These are phyloP conservation scores for Cercospora sesami DNA, from an alignment of 2,329 filamentous ascomycete species.

Conservation along the genomic window DNA sequence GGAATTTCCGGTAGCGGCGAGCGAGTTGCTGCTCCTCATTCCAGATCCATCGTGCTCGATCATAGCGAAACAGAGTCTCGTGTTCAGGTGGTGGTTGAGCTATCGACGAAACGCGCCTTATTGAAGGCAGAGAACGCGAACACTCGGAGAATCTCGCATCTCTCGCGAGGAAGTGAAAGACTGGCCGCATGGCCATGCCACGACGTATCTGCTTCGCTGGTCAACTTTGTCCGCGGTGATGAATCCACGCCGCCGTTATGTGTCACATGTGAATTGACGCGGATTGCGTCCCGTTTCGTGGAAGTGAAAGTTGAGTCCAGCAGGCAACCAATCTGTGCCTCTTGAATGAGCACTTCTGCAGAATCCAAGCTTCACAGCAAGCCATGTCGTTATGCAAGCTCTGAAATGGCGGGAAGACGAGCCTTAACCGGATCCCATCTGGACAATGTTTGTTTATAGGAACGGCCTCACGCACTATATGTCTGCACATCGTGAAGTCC, in stretches of 20 bases:
- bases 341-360: not conserved
- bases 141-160: not conserved
- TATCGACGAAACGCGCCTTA: not conserved
- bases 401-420: not conserved
- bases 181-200: not conserved
- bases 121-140: not conserved
- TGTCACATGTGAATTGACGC: not conserved
- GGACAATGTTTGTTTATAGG: not conserved
- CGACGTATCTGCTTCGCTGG: not conserved
- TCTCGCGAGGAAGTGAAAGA: not conserved
- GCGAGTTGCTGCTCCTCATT: constrained; percentile 39
- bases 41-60: constrained; percentile 41
- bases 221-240: not conserved
- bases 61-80: constrained; percentile 26
- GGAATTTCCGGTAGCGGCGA: constrained; percentile 39
- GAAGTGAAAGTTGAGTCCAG: not conserved
- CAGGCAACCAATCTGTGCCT: not conserved
- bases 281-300: not conserved
- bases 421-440: not conserved
- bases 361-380: not conserved
- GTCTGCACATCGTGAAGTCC: not conserved
- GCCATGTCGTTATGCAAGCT: not conserved
- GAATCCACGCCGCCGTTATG: not conserved
- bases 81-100: not conserved
- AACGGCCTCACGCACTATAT: not conserved